Conservation (phyloP, 2,329 filamentous ascomycete genomes). For the Neonectria magnoliae region DNA sequence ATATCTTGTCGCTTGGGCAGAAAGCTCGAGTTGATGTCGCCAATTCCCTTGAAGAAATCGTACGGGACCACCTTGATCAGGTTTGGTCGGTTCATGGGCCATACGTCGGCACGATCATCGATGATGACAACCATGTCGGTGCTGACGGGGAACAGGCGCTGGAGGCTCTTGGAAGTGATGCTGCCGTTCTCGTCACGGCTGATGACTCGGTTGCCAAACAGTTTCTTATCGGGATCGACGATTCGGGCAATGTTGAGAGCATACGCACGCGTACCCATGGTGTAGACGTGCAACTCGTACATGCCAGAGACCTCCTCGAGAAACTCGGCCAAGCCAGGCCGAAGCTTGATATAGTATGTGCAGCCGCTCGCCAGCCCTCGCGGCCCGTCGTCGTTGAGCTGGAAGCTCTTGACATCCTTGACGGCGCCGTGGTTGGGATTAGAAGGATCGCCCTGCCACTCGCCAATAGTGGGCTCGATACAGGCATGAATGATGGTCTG, state of each 20-base stretch:
- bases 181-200: slow-evolving; percentile 97
- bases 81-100: slow-evolving; percentile 89
- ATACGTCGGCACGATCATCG: slow-evolving; percentile 95
- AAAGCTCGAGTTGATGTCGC: slow-evolving; percentile 98
- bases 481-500: slow-evolving; percentile 99
- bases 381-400: slow-evolving; percentile 86
- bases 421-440: slow-evolving; percentile 94
- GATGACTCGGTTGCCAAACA: slow-evolving; percentile 94
- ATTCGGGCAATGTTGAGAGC: slow-evolving; percentile 91
- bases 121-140: slow-evolving; percentile 99
- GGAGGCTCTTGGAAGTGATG: slow-evolving; percentile 88
- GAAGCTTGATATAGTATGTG: slow-evolving; percentile 98
- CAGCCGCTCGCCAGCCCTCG: slow-evolving; percentile 75
- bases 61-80: slow-evolving; percentile 95
- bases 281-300: slow-evolving; percentile 98
- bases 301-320: slow-evolving; percentile 79
- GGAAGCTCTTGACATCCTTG: slow-evolving; percentile 87
- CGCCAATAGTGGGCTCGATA: slow-evolving; percentile 93
- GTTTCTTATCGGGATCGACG: slow-evolving; percentile 86
- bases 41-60: slow-evolving; percentile 97
- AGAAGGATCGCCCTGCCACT: slow-evolving; percentile 89
- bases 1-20: slow-evolving; percentile 79
- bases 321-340: slow-evolving; percentile 85
- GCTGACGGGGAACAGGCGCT: slow-evolving; percentile 92
- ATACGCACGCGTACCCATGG: slow-evolving; percentile 98